Base-by-base conservation (phyloP, 2,329 filamentous ascomycete genomes). In the Venturia effusa region DNA sequence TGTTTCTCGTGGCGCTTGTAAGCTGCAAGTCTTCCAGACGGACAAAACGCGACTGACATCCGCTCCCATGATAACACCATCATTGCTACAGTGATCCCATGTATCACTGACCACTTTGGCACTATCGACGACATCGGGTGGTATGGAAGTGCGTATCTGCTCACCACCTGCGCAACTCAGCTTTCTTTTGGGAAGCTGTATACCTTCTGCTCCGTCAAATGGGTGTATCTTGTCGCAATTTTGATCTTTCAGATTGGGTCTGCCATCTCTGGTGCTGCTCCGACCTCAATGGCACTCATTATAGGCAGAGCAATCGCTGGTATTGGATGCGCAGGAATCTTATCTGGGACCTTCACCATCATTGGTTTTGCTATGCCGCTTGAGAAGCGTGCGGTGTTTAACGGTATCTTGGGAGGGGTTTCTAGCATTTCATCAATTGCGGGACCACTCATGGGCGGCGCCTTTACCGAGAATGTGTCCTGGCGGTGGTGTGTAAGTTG, bases 221-320 rank as follows among this genome's bases (percentile, higher is more conserved):
- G 5, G 6, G 34, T 37, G 5, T 37, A 6, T 11, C 34, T 37
- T 37, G 5, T 6, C 34, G 34, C 34, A 37, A 5, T 37, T 5
- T 11, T 37, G 6, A 6, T 37, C 34, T 37, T 37, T 11, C 6
- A 37, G 11, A 37, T 37, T 11, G 34, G 34, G 11, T 37, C 34
- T 5, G 6, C 11, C 6, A 5, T 37, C 5, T 37, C 6, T 11
- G 41, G 85, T 79, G 1, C 69, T 86, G 76, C 83, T 8, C 77
- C 78, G 62, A 84, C 79, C 66, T 82, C 87, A 68, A 76, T 80
- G 34, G 86, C 88, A 82, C 77, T 88, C 41, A 81, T 88, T 64
- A 80, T 79, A 4, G 84, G 83, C 24, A 76, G 86, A 69, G 82
- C 82, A 0, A 77, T 88, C 41, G 85, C 88, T 70, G 86, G 86